These are phyloP conservation scores for Aspergillus costaricaensis DNA, from an alignment of 2,329 filamentous ascomycete species.

Conservation along the genomic window DNA sequence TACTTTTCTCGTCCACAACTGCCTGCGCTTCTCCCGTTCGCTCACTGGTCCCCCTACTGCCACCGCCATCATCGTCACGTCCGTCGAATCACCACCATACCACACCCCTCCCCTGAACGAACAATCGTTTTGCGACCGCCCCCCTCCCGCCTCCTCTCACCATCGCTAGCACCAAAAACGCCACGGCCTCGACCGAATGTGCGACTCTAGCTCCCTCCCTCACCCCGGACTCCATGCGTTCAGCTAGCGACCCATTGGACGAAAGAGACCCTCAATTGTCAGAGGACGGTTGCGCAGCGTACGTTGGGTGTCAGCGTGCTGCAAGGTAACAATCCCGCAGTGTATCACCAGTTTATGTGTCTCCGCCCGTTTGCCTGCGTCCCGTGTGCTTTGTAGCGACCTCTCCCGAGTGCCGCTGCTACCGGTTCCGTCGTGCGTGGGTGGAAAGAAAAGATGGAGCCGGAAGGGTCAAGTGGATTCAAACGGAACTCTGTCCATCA, in stretches of 20 bases:
- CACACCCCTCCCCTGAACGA: conserved; percentile 17
- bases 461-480: conserved; percentile 43
- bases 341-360: conserved; percentile 23
- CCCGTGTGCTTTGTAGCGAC: conserved; percentile 29
- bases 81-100: conserved; percentile 1
- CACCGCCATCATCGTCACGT: conserved; percentile 1
- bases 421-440: conserved; percentile 24
- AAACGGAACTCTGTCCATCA: conserved; percentile 45
- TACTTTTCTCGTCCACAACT: conserved; percentile 22
- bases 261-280: conserved; percentile 36
- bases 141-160: conserved; percentile 11
- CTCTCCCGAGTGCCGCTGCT: conserved; percentile 25
- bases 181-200: conserved; percentile 39
- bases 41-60: not conserved
- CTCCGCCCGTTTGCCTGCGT: conserved; percentile 27
- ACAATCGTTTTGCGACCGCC: conserved; percentile 27
- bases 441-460: conserved; percentile 39
- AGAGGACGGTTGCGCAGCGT: conserved; percentile 34
- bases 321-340: conserved; percentile 26
- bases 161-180: conserved; percentile 17
- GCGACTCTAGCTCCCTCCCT: conserved; percentile 32
- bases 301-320: conserved; percentile 26
- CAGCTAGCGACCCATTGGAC: conserved; percentile 36
- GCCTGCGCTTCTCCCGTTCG: conserved; percentile 9
- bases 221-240: conserved; percentile 42